Evolutionary conservation across 2,329 filamentous ascomycete genomes (phyloP), one percentile per base, ranked within the genome.

Genomic region (Blumeria hordei): DNA sequence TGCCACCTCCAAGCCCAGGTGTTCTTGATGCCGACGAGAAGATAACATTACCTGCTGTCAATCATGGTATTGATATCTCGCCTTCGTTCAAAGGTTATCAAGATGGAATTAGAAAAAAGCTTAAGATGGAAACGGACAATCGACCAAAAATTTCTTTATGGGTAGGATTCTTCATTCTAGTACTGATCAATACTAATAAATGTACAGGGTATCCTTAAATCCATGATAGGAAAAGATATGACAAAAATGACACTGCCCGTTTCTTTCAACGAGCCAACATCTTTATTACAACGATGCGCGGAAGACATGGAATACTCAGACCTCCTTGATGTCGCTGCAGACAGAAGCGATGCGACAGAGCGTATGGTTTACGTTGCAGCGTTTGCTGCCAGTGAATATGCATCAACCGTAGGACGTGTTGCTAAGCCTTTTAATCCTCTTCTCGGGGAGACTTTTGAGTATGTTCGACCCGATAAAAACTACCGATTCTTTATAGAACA

Each of bases 221-320:
- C 90, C 21, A 96, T 98, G 92, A 94, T 98, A 68, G 92, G 92
- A 59, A 96, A 98, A 67, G 92, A 98, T 65, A 96, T 98, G 92
- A 96, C 92, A 39, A 96, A 93, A 72, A 98, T 98, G 90, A 96
- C 92, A 0, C 72, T 98, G 18, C 92, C 92, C 0, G 92, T 98
- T 1, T 94, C 92, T 0, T 96, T 98, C 72, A 98, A 98, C 69
- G 92, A 98, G 68, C 92, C 92, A 0, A 98, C 92, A 0, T 96
- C 92, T 6, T 72, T 98, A 11, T 75, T 98, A 8, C 92, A 96
- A 68, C 85, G 92, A 65, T 90, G 93, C 45, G 87, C 86, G 5
- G 92, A 98, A 69, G 92, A 98, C 64, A 90, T 98, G 85, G 92
- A 98, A 68, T 98, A 98, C 65, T 85, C 85, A 0, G 87, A 96